Conservation (phyloP, 1,139 yeast species). For the Yamadazyma membranifaciens region DNA sequence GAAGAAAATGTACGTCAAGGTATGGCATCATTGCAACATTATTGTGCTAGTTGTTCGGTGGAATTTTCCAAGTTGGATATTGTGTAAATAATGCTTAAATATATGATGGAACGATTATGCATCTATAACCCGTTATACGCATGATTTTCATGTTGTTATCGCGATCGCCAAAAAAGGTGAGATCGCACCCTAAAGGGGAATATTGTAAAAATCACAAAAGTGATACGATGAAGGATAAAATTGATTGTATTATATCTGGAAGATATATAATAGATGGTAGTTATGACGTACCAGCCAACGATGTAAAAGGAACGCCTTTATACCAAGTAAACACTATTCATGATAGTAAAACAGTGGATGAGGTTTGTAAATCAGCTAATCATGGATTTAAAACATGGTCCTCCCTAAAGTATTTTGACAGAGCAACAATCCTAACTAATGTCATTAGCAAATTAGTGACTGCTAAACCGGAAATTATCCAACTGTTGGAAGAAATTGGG, state of each 20-base stretch:
- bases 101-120: not conserved
- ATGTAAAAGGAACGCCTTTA: not conserved
- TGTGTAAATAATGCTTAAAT: too few relatives aligned
- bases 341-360: slow-evolving; percentile 3
- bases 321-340: slow-evolving; percentile 9
- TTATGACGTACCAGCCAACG: not conserved
- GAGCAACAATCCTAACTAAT: slow-evolving; percentile 19
- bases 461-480: slow-evolving; percentile 17
- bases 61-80: slow-evolving; percentile 11
- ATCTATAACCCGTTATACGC: too few relatives aligned
- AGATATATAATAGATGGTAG: too few relatives aligned
- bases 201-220: not conserved
- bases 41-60: slow-evolving; percentile 27
- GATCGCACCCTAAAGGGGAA: not conserved
- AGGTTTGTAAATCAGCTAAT: slow-evolving; percentile 20
- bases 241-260: not conserved
- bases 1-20: slow-evolving; percentile 20
- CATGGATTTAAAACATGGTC: slow-evolving; percentile 32
- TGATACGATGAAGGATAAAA: not conserved
- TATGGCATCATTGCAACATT: slow-evolving; percentile 20
- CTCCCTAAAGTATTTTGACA: slow-evolving; percentile 14
- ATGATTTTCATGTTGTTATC: too few relatives aligned
- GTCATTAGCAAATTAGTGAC: slow-evolving; percentile 18
- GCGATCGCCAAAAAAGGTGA: too few relatives aligned
- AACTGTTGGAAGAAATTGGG: slow-evolving; percentile 36